Evolutionary conservation across 2,329 filamentous ascomycete genomes (phyloP).

Genomic region (Clarireedia sp.): DNA sequence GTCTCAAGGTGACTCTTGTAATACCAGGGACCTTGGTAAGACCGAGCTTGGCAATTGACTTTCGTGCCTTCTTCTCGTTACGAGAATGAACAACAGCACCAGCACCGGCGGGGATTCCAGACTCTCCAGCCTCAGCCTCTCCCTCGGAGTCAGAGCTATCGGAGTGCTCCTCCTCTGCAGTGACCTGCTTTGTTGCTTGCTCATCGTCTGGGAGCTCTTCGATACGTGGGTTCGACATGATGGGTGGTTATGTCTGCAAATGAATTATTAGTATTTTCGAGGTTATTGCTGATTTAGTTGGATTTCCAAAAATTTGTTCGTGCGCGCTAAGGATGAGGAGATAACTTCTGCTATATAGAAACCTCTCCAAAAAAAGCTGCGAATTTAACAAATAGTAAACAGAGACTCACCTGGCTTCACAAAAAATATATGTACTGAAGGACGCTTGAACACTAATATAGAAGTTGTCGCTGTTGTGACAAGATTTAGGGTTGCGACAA

Average conservation of each 20-base stretch:
- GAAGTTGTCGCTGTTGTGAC: conserved; percentile 8
- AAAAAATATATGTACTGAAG: conserved; percentile 9
- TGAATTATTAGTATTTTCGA: conserved; percentile 19
- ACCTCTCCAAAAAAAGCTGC: neutral
- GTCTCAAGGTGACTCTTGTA: conserved; percentile 92
- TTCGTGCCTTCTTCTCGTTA: conserved; percentile 99
- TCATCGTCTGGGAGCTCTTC: conserved; percentile 95
- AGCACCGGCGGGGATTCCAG: conserved; percentile 65
- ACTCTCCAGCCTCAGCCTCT: conserved; percentile 66
- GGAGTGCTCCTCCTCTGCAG: conserved; percentile 65
- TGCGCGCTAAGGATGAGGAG: conserved; percentile 18
- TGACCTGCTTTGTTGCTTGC: conserved; percentile 62
- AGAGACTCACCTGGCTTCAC: conserved; percentile 16
- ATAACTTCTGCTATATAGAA: neutral
- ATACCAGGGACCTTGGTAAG: conserved; percentile 95
- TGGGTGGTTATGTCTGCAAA: conserved; percentile 36
- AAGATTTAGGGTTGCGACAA: conserved; percentile 16
- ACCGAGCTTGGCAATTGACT: conserved; percentile 97
- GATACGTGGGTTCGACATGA: conserved; percentile 95
- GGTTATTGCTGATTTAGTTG: conserved; percentile 10
- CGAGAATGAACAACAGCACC: conserved; percentile 91
- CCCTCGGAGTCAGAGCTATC: conserved; percentile 67
- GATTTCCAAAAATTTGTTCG: conserved; percentile 20
- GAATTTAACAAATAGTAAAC: neutral
- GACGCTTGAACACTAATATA: neutral